Conservation (phyloP, 441 rosid species). For the Gossypium aridum region DNA sequence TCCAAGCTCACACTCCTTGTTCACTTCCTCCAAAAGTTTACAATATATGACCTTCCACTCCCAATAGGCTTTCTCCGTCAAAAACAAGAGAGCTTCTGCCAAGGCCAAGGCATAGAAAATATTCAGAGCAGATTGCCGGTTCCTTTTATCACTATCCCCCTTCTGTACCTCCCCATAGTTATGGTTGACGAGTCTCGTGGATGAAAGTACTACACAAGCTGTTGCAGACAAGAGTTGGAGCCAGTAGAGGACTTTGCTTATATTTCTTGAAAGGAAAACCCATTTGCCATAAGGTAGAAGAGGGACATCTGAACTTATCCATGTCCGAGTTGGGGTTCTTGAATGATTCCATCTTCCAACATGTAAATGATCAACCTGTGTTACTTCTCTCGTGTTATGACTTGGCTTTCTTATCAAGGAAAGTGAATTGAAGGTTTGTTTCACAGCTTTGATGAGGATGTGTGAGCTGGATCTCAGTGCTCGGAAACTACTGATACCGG, state of each 20-base stretch:
- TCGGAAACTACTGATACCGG: constrained; percentile 67
- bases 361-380: not conserved
- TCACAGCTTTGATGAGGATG: constrained; percentile 23
- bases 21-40: constrained; percentile 66
- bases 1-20: constrained; percentile 65
- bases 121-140: constrained; percentile 54
- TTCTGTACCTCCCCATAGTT: constrained; percentile 63
- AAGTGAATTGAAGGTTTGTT: constrained; percentile 25
- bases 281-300: constrained; percentile 67
- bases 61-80: constrained; percentile 83
- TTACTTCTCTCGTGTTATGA: constrained; percentile 19
- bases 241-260: constrained; percentile 79
- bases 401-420: constrained; percentile 18
- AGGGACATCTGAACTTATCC: constrained; percentile 78
- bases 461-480: constrained; percentile 46
- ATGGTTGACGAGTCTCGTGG: constrained; percentile 55
- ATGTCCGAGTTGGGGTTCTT: constrained; percentile 40
- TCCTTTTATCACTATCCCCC: constrained; percentile 72
- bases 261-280: constrained; percentile 59
- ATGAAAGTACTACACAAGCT: constrained; percentile 61
- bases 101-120: constrained; percentile 81
- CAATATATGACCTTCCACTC: constrained; percentile 66
- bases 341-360: constrained; percentile 21
- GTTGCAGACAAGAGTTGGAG: constrained; percentile 82
- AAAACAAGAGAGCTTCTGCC: constrained; percentile 77